Evolutionary conservation across 495 filamentous ascomycete genomes (phyloP).

Genomic region (Penicillium riverlandense): DNA sequence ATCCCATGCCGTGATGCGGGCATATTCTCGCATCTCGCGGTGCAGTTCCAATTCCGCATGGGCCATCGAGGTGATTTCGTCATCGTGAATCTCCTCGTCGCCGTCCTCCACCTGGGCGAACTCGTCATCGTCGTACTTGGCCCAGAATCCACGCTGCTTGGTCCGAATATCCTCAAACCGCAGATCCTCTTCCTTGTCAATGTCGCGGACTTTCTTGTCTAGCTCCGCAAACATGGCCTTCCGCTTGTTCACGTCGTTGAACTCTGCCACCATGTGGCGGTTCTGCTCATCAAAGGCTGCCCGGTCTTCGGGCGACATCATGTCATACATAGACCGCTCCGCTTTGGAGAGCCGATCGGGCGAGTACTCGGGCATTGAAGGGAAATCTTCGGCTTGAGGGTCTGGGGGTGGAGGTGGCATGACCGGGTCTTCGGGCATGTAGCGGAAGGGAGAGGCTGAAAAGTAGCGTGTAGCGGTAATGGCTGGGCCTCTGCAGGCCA

Average conservation of each 20-base stretch:
- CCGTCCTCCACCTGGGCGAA: slow-evolving; percentile 46
- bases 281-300: slow-evolving; percentile 35
- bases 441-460: slow-evolving; percentile 29
- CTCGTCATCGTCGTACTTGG: slow-evolving; percentile 47
- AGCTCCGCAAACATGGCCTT: slow-evolving; percentile 23
- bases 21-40: slow-evolving; percentile 82
- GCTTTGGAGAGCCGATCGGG: slow-evolving; percentile 30
- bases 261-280: slow-evolving; percentile 27
- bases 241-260: slow-evolving; percentile 30
- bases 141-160: slow-evolving; percentile 41
- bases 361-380: slow-evolving; percentile 31
- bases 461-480: slow-evolving; percentile 27
- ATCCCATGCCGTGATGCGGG: slow-evolving; percentile 86
- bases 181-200: slow-evolving; percentile 27
- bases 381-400: slow-evolving; percentile 25
- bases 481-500: slow-evolving; percentile 25
- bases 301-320: slow-evolving; percentile 41
- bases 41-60: slow-evolving; percentile 87
- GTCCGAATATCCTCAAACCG: slow-evolving; percentile 26
- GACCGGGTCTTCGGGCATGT: slow-evolving; percentile 31
- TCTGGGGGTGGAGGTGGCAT: slow-evolving; percentile 25
- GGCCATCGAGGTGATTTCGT: slow-evolving; percentile 73
- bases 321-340: slow-evolving; percentile 40
- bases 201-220: slow-evolving; percentile 19
- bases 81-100: slow-evolving; percentile 60